Evolutionary conservation across 228 moss, liverwort and hornwort genomes (phyloP).

Genomic region (Sphagnum magellanicum): DNA sequence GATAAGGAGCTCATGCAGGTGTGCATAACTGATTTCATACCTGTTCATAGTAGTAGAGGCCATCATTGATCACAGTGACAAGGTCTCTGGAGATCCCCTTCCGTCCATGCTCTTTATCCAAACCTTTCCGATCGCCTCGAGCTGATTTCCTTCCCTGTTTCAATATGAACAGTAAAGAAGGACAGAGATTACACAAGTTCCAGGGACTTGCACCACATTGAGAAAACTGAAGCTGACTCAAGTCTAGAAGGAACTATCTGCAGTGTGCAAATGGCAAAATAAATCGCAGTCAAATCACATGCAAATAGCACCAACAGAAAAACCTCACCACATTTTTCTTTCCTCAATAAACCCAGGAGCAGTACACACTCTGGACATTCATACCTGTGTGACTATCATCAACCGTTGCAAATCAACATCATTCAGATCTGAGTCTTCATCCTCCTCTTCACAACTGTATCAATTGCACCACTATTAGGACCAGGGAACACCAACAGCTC

Average conservation of each 20-base stretch:
- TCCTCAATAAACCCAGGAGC: background rate
- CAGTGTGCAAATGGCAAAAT: no score
- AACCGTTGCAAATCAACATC: constrained; percentile 89
- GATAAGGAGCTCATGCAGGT: background rate
- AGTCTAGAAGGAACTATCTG: no score
- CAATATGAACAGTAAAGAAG: no score
- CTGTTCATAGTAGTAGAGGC: constrained; percentile 94
- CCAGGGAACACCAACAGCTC: no score
- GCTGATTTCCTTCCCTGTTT: constrained; percentile 66
- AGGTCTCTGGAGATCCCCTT: constrained; percentile 86
- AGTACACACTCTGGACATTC: background rate
- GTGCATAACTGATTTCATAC: constrained; percentile 14
- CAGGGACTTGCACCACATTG: background rate
- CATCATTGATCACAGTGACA: constrained; percentile 87
- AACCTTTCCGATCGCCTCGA: constrained; percentile 77
- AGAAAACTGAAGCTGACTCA: background rate
- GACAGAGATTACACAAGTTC: no score
- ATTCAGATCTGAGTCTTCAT: constrained; percentile 82
- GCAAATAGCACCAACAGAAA: no score
- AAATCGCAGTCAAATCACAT: no score
- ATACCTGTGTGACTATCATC: constrained; percentile 96
- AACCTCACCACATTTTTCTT: background rate
- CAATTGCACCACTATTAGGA: background rate
- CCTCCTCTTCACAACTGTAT: constrained; percentile 71
- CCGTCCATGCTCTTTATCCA: constrained; percentile 80